Percentiles rank a stretch among this genome's conserved stretches.
phyloP scores from a whole-genome alignment of 495 filamentous ascomycete genomes.

The Recurvomyces mirabilis region DNA sequence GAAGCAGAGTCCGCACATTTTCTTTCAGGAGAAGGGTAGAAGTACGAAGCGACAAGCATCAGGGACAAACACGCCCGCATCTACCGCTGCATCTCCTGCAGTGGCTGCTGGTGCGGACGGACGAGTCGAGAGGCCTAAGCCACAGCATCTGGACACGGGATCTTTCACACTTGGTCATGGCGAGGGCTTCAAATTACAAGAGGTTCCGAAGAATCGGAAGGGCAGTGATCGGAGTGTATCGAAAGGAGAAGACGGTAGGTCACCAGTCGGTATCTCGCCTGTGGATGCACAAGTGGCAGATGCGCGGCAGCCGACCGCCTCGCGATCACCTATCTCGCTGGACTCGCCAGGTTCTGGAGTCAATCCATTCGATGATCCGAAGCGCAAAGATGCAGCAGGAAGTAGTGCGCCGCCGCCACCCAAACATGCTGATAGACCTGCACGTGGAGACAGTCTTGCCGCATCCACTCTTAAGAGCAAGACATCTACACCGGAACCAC shows the following conservation, averaged over 20 bases:
- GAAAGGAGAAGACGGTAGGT: slow-evolving; percentile 36
- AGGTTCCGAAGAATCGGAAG: slow-evolving; percentile 60
- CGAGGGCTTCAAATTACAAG: slow-evolving; percentile 63
- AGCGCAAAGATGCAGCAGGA: slow-evolving; percentile 9
- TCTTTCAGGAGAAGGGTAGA: slow-evolving; percentile 76
- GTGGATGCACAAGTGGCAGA: neutral
- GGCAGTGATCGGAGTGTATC: slow-evolving; percentile 54
- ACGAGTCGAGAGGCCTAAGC: slow-evolving; percentile 29
- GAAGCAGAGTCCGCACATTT: slow-evolving; percentile 71
- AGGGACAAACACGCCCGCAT: slow-evolving; percentile 17
- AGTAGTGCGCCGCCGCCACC: slow-evolving; percentile 6
- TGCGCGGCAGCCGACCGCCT: neutral
- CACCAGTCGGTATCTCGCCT: slow-evolving; percentile 23
- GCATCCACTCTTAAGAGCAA: slow-evolving; percentile 15
- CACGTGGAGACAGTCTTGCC: slow-evolving; percentile 47
- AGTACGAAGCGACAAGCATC: slow-evolving; percentile 38
- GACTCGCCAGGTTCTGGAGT: slow-evolving; percentile 13
- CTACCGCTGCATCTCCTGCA: slow-evolving; percentile 30
- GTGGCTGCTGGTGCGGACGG: slow-evolving; percentile 17
- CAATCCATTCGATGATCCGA: slow-evolving; percentile 22
- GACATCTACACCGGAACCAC: slow-evolving; percentile 16
- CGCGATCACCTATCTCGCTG: slow-evolving; percentile 14
- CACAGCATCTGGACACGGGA: slow-evolving; percentile 24
- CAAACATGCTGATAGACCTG: slow-evolving; percentile 33
- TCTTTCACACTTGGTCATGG: slow-evolving; percentile 21